Base-by-base conservation (phyloP, 2,329 filamentous ascomycete species). In the Pseudopithomyces maydicus region DNA sequence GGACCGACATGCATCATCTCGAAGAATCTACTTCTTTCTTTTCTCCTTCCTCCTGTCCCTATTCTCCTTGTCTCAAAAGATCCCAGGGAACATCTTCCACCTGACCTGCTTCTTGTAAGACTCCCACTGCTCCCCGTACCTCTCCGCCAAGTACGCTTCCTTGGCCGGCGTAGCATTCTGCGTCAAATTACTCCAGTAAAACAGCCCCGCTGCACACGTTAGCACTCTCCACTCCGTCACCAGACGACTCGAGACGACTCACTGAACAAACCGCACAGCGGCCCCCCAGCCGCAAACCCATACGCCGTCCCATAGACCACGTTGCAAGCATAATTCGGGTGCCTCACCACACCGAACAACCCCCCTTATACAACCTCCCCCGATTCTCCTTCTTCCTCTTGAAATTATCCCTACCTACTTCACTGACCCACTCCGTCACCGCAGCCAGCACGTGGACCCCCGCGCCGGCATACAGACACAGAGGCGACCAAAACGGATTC, bases 241-340 rank as follows among this genome's bases (percentile, higher is more conserved):
- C 43, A 26, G 12, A 6, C 4, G 26, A 42, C 36, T 42, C 19
- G 5, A 42, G n/a, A n/a, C 17, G 5, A 48, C 45, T 48, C 22
- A 48, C 45, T 53, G 8, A 53, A 45, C 2, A 38, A 8, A 14
- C 41, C 51, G 46, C n/a, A 46, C 20, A 19, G 15, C 20, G 51
- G 42, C 15, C 51, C 51, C 15, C 51, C 51, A 8, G 51, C 51
- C 33, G 51, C 51, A 46, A 53, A 46, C 20, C 42, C 51, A 53
- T 53, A 53, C 12, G 51, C 51, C 3, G 42, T 14, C 43, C 51
- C 51, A 39, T 46, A 53, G 1, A 53, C 20, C n/a, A 53, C 51
- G 38, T 46, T 53, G 14, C n/a, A 23, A n/a, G 51, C 51, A 39
- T 38, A 53, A 39, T 53, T 53, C 32, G 51, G 51, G 38, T 53